phyloP scores from a whole-genome alignment of 2,329 filamentous ascomycete genomes.

The Trichoderma endophyticum region DNA sequence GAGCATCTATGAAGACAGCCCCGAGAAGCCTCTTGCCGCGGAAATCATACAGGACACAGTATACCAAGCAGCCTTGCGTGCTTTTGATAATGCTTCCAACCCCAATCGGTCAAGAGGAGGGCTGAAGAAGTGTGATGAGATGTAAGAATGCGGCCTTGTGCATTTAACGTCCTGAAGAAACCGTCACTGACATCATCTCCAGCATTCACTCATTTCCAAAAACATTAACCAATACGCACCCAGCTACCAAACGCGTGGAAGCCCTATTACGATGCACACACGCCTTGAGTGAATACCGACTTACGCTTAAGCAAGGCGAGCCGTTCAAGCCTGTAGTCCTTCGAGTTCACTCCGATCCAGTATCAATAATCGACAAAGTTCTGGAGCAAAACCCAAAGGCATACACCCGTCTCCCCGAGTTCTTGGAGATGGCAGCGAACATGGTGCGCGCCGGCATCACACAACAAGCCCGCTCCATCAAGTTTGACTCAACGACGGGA shows the following conservation, averaged over 20 bases:
- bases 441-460: slow-evolving; percentile 60
- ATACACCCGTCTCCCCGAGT: slow-evolving; percentile 71
- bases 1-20: slow-evolving; percentile 57
- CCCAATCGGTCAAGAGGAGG: slow-evolving; percentile 73
- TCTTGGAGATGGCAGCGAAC: slow-evolving; percentile 65
- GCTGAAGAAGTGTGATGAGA: slow-evolving; percentile 73
- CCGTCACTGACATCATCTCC: neutral
- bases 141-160: slow-evolving; percentile 46
- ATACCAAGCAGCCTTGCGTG: slow-evolving; percentile 60
- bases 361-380: slow-evolving; percentile 69
- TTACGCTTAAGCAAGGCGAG: slow-evolving; percentile 75
- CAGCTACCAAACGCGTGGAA: slow-evolving; percentile 53
- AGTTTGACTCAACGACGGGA: slow-evolving; percentile 17
- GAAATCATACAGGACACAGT: slow-evolving; percentile 58
- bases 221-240: slow-evolving; percentile 51
- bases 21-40: slow-evolving; percentile 47
- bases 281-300: slow-evolving; percentile 69
- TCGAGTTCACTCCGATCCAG: slow-evolving; percentile 71
- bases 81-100: slow-evolving; percentile 80
- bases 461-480: slow-evolving; percentile 17
- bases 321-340: slow-evolving; percentile 76
- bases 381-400: slow-evolving; percentile 71
- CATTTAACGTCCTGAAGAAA: neutral
- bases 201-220: slow-evolving; percentile 63
- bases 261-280: slow-evolving; percentile 71